Evolutionary conservation across 805 yeast species (phyloP).

Genomic region (Tetrapisispora fleetii): DNA sequence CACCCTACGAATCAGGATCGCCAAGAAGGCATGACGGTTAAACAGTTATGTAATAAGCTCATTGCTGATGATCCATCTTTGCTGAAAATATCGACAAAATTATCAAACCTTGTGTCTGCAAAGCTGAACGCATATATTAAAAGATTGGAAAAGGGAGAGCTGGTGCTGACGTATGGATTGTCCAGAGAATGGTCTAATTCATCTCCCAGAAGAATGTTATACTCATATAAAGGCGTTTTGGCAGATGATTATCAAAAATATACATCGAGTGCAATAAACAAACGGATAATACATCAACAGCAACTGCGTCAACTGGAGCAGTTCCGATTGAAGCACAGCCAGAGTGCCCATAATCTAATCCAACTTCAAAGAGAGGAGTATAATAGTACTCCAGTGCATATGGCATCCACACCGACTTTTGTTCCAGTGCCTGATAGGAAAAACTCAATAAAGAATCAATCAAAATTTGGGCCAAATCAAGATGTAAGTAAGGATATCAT

Average conservation of each 20-base stretch:
- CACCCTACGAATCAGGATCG: neutral
- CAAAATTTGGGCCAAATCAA: neutral
- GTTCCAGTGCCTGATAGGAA: constrained; percentile 1
- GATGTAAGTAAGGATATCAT: constrained; percentile 1
- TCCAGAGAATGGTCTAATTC: constrained; percentile 89
- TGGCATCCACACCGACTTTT: constrained; percentile 1
- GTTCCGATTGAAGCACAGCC: neutral
- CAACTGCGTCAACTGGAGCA: neutral
- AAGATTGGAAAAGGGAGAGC: constrained; percentile 75
- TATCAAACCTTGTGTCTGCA: constrained; percentile 73
- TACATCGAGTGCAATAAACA: constrained; percentile 30
- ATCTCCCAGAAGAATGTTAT: constrained; percentile 80
- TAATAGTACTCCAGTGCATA: constrained; percentile 1
- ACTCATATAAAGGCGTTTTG: constrained; percentile 69
- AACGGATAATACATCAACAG: constrained; percentile 1
- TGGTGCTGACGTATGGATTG: constrained; percentile 57
- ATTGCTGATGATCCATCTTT: constrained; percentile 69
- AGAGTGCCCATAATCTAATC: neutral
- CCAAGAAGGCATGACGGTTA: constrained; percentile 79
- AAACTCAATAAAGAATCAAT: neutral
- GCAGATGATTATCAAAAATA: constrained; percentile 64
- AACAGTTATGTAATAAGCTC: constrained; percentile 70
- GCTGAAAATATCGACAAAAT: constrained; percentile 69
- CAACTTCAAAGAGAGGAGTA: constrained; percentile 1
- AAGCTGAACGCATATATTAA: constrained; percentile 81